Base-by-base conservation (phyloP, 306 rosid species). In the Malus sylvestris region DNA sequence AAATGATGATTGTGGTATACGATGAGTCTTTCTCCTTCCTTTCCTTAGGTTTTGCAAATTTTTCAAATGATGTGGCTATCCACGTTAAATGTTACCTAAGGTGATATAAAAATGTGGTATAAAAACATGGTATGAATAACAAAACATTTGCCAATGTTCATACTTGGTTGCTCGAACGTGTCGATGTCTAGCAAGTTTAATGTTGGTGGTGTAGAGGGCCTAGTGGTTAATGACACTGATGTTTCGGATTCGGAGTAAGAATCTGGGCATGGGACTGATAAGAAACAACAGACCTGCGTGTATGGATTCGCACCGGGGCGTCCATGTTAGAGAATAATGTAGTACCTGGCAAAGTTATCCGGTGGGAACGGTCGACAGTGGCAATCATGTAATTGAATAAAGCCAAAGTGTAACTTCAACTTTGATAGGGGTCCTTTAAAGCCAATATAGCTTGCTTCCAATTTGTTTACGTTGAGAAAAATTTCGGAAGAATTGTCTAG, bases 241-340 rank as follows among this genome's bases (percentile, higher is more conserved):
- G 81, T 76, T 38, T 77, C 78, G 16, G 75, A 64, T 72, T 68
- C 82, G 29, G 74, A 72, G 61, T 74, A 84, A 70, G 77, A 45
- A 60, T 8, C 61, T 83, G 76, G 65, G 62, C 32, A 22, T 80
- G 82, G 72, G 58, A 82, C 76, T 57, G 78, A 81, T 19, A n/a
- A n/a, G n/a, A n/a, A n/a, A n/a, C n/a, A 65, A 74, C 66, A 45
- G 15, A 77, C 49, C 68, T 55, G 74, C 53, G 25, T 25, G 25
- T 25, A 25, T 25, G 25, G 25, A 1, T 25, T 25, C 25, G 25
- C 25, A 25, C 25, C 64, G 69, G 79, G 65, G 81, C 71, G 22
- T 64, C 63, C 29, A 40, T 19, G 12, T 45, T 76, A 27, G 84
- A 38, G 65, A 79, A 84, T 44, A 78, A 73, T 69, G 69, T 71